Conservation (phyloP, 495 filamentous ascomycete species). For the Aspergillus incahuasiensis region DNA sequence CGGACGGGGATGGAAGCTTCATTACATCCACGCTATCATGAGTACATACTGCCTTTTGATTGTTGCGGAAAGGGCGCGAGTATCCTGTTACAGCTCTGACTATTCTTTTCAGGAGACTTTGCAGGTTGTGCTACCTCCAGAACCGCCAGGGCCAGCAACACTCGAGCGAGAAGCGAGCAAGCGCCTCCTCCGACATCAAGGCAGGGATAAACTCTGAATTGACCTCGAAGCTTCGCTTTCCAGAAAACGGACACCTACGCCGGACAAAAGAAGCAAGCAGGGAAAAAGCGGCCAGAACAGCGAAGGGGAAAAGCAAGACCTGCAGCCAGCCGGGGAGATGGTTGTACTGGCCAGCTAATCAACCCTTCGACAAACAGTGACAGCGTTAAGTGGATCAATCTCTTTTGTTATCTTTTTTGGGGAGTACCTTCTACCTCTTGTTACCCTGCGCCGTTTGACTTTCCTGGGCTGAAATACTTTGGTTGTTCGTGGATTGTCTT, state of each 20-base stretch:
- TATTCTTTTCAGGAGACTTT: background rate
- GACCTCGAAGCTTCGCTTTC: background rate
- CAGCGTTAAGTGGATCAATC: slow-evolving; percentile 14
- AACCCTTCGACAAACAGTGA: slow-evolving; percentile 23
- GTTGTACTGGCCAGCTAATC: slow-evolving; percentile 23
- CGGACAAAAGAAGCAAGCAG: slow-evolving; percentile 2
- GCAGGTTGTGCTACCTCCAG: slow-evolving; percentile 1
- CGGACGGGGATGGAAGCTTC: background rate
- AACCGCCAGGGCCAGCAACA: background rate
- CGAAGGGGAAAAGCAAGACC: slow-evolving; percentile 10
- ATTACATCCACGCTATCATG: slow-evolving; percentile 3
- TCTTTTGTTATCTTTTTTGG: slow-evolving; percentile 8
- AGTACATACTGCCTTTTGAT: background rate
- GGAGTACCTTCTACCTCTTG: slow-evolving; percentile 4
- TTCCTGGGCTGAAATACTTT: slow-evolving; percentile 3
- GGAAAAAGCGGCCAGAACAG: background rate
- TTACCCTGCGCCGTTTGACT: slow-evolving; percentile 9
- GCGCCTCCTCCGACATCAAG: background rate
- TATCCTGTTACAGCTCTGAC: background rate
- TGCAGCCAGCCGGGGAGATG: slow-evolving; percentile 25
- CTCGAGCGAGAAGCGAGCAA: slow-evolving; percentile 4
- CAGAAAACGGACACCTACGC: slow-evolving; percentile 2
- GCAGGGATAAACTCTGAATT: background rate
- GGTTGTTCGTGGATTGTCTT: background rate
- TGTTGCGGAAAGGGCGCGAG: background rate